Evolutionary conservation across 495 filamentous ascomycete species (phyloP).

Genomic region (Lasiosphaeris hirsuta): DNA sequence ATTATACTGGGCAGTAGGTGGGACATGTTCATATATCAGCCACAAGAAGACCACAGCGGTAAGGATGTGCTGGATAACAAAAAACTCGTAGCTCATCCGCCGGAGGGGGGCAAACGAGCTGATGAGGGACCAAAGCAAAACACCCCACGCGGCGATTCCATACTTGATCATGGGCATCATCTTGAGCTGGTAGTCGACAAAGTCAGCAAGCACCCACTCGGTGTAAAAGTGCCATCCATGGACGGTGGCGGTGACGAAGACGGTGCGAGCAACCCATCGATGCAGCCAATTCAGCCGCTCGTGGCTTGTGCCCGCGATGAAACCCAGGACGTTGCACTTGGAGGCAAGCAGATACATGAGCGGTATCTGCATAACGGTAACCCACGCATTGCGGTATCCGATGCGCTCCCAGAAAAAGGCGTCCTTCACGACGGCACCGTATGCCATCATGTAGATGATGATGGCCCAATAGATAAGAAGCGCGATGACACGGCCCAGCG

Average conservation of each 20-base stretch:
- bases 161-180: conserved; percentile 63
- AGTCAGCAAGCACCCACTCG: conserved; percentile 63
- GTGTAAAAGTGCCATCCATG: conserved; percentile 72
- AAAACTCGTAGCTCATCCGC: conserved; percentile 70
- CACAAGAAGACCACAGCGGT: conserved; percentile 65
- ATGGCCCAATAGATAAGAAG: conserved; percentile 55
- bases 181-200: conserved; percentile 57
- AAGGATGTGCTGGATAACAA: conserved; percentile 75
- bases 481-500: conserved; percentile 53
- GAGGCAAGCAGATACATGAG: conserved; percentile 74
- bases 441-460: conserved; percentile 56
- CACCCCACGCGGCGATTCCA: conserved; percentile 70
- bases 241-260: conserved; percentile 70
- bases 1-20: conserved; percentile 50
- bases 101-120: conserved; percentile 67
- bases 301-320: conserved; percentile 64
- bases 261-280: conserved; percentile 70
- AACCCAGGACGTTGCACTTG: conserved; percentile 72
- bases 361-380: conserved; percentile 78
- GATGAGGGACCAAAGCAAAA: conserved; percentile 69
- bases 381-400: conserved; percentile 71
- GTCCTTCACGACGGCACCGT: conserved; percentile 41
- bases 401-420: conserved; percentile 62
- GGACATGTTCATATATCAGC: conserved; percentile 64
- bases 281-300: conserved; percentile 83